Evolutionary conservation across 169 alveolate genomes (phyloP).

Genomic region (Plasmodium knowlesi): DNA sequence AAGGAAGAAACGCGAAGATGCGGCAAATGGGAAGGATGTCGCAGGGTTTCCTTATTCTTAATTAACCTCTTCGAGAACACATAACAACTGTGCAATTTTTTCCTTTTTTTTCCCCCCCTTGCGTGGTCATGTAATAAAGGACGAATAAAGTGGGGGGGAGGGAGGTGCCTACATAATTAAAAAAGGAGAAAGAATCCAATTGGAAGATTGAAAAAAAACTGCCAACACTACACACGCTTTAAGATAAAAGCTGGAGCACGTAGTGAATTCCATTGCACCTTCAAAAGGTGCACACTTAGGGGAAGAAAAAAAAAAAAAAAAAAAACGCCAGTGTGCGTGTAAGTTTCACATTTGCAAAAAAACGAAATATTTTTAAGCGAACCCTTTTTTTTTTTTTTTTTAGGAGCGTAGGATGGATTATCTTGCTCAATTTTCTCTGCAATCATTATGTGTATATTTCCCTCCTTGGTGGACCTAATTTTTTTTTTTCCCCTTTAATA

Average conservation of each 20-base stretch:
- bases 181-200: not conserved
- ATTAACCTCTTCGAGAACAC: not conserved
- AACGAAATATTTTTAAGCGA: not conserved
- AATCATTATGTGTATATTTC: not conserved
- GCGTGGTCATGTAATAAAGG: too few relatives aligned
- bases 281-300: not conserved
- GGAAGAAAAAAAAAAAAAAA: not conserved
- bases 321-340: not conserved
- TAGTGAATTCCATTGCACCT: not conserved
- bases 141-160: too few relatives aligned
- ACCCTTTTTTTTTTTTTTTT: not conserved
- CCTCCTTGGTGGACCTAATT: not conserved
- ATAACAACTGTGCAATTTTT: not conserved
- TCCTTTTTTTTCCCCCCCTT: not conserved
- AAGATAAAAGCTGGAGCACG: not conserved
- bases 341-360: not conserved
- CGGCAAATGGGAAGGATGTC: not conserved
- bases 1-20: not conserved
- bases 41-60: not conserved
- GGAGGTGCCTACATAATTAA: not conserved
- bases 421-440: not conserved
- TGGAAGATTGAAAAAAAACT: not conserved
- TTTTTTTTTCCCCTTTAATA: slow-evolving; percentile 1
- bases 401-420: not conserved
- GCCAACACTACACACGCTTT: not conserved